Conservation (phyloP, 176 grass and related monocot species). For the bread wheat (Triticum aestivum) region DNA sequence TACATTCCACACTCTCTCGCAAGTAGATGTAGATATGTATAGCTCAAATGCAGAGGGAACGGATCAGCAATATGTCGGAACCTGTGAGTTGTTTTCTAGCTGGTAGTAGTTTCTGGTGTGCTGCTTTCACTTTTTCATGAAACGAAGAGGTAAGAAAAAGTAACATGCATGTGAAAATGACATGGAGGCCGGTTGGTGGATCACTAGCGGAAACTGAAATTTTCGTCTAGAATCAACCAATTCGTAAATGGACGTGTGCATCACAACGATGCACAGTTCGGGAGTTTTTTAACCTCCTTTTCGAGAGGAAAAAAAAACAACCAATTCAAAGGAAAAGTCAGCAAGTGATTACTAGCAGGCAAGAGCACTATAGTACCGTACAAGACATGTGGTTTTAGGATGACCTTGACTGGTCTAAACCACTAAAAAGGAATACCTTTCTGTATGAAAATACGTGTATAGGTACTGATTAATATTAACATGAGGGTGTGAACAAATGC, state of each 20-base stretch:
- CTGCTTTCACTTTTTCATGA: not conserved
- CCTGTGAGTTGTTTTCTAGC: not conserved
- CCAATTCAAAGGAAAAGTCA: not conserved
- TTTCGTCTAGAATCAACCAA: not conserved
- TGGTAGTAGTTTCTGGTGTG: not conserved
- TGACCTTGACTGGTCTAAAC: not conserved
- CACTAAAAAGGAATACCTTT: not conserved
- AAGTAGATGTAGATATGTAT: not conserved
- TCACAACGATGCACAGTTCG: too few relatives aligned
- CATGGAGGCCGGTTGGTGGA: not conserved
- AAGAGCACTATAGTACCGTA: not conserved
- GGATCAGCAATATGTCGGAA: not conserved
- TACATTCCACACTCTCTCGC: not conserved
- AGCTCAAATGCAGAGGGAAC: not conserved
- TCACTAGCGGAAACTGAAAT: not conserved
- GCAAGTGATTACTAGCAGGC: not conserved
- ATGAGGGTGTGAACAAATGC: conserved; percentile 20
- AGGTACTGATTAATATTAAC: not conserved
- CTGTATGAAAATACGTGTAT: not conserved
- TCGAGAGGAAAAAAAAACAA: not conserved
- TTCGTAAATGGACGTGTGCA: too few relatives aligned
- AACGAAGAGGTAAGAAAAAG: not conserved
- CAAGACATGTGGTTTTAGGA: not conserved
- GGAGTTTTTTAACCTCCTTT: not conserved
- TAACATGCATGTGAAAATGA: not conserved